These are phyloP conservation scores for Onygena corvina DNA, from an alignment of 2,329 filamentous ascomycete genomes.

Conservation along the genomic window DNA sequence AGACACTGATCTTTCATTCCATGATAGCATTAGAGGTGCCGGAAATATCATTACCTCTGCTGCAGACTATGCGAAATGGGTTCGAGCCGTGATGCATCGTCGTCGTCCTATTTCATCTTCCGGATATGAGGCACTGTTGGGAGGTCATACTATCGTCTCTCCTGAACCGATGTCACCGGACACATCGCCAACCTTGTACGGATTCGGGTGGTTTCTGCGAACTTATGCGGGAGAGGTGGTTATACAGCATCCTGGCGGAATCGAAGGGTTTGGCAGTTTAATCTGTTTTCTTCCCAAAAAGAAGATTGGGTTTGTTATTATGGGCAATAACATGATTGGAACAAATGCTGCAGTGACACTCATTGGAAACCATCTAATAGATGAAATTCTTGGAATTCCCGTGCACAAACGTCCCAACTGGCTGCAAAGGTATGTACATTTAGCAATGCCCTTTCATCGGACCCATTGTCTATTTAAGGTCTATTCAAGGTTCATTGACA, in stretches of 20 bases:
- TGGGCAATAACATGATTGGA: constrained; percentile 33
- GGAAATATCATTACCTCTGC: constrained; percentile 25
- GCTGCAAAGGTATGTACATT: constrained; percentile 24
- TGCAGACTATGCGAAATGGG: constrained; percentile 38
- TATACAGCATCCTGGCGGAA: constrained; percentile 35
- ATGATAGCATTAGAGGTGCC: constrained; percentile 13
- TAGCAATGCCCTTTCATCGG: no score
- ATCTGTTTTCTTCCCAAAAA: constrained; percentile 37
- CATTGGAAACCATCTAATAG: constrained; percentile 32
- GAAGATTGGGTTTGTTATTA: constrained; percentile 33
- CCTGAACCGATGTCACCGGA: constrained; percentile 8
- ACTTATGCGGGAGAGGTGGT: constrained; percentile 26
- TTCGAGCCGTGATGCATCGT: constrained; percentile 30
- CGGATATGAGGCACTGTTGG: constrained; percentile 8
- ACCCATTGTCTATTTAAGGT: not conserved
- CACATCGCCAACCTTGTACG: constrained; percentile 9
- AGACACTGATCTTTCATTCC: constrained; percentile 11
- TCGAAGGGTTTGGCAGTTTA: constrained; percentile 36
- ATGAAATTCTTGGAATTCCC: constrained; percentile 31
- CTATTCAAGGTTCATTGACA: not conserved
- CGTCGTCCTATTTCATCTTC: constrained; percentile 10
- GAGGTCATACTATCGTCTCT: constrained; percentile 10
- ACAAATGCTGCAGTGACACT: constrained; percentile 25
- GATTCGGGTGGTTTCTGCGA: constrained; percentile 13
- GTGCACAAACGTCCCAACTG: constrained; percentile 29